Conservation (phyloP, 164 flowering plant genomes). For the Berberis vulgaris region DNA sequence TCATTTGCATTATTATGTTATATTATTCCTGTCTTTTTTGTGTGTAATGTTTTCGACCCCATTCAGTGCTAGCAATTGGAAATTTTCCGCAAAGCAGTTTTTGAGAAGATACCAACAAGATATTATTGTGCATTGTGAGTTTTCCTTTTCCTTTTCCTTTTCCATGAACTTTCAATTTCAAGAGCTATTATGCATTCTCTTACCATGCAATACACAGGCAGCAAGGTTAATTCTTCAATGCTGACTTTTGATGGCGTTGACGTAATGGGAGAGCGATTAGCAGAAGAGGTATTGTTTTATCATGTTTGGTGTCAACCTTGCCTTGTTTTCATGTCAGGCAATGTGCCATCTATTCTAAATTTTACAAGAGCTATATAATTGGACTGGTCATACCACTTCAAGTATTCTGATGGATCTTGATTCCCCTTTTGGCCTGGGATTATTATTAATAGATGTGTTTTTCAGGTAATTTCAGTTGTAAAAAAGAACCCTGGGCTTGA, state of each 20-base stretch:
- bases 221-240: conserved; percentile 40
- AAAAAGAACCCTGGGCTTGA: conserved; percentile 43
- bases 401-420: not conserved
- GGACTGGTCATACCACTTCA: too few relatives aligned
- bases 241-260: conserved; percentile 92
- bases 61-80: conserved; percentile 73
- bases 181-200: not conserved
- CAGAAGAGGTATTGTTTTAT: conserved; percentile 60
- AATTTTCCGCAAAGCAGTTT: conserved; percentile 68
- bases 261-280: conserved; percentile 79
- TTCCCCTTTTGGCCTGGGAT: not conserved
- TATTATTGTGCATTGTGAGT: conserved; percentile 82
- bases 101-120: conserved; percentile 54
- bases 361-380: too few relatives aligned
- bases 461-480: conserved; percentile 58
- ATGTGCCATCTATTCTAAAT: too few relatives aligned
- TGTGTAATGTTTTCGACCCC: not conserved
- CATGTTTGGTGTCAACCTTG: not conserved
- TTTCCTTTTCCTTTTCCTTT: conserved; percentile 3
- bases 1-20: not conserved
- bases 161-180: not conserved
- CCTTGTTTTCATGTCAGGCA: too few relatives aligned
- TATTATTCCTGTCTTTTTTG: not conserved
- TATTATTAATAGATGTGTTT: not conserved
- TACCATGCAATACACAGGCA: conserved; percentile 49